Evolutionary conservation across 768 basidiomycete species (phyloP).

Genomic region (Termitomyces titanicus): DNA sequence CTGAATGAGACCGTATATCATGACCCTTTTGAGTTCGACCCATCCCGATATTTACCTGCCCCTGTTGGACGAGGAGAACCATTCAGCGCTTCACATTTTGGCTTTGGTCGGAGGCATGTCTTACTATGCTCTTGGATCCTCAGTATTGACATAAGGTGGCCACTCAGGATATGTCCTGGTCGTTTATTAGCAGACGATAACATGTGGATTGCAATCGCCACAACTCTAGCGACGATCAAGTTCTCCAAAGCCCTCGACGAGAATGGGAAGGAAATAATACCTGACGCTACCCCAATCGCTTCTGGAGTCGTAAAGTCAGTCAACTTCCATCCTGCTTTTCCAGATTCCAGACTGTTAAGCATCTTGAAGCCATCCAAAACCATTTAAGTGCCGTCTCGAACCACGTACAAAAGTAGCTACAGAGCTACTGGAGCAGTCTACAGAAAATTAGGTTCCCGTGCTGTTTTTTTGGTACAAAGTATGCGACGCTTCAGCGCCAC

Average conservation of each 20-base stretch:
- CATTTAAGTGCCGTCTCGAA: background rate
- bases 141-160: background rate
- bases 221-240: no score
- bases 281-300: conserved; percentile 1
- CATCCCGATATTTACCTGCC: conserved; percentile 9
- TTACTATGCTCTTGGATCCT: background rate
- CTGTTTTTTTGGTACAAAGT: no score
- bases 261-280: background rate
- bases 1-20: conserved; percentile 9
- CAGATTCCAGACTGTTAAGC: background rate
- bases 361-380: background rate
- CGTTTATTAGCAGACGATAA: conserved; percentile 36
- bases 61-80: conserved; percentile 11
- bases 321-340: background rate
- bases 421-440: no score
- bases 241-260: conserved; percentile 3
- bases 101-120: conserved; percentile 11
- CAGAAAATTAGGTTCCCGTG: no score
- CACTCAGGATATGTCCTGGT: conserved; percentile 29
- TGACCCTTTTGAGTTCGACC: conserved; percentile 10
- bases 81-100: conserved; percentile 5
- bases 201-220: conserved; percentile 20
- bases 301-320: background rate
- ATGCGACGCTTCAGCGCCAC: background rate
- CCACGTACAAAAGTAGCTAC: no score